Conservation (phyloP, 169 alveolate species). For the Perkinsus marinus region DNA sequence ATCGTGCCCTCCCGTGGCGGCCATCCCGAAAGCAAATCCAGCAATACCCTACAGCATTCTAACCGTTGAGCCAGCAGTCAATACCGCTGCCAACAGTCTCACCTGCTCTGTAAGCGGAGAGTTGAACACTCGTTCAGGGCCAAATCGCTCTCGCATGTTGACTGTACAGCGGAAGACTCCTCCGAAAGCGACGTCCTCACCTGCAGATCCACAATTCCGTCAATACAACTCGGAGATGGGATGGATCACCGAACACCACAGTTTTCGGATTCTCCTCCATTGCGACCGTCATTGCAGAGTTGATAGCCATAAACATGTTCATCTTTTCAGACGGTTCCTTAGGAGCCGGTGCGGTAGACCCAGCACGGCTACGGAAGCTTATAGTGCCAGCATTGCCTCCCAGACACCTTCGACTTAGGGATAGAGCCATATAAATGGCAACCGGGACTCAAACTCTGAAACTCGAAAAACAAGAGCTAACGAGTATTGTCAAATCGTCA, state of each 20-base stretch:
- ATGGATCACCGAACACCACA: background rate
- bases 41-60: slow-evolving; percentile 67
- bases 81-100: background rate
- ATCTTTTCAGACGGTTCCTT: slow-evolving; percentile 35
- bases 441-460: no score
- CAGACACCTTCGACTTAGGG: no score
- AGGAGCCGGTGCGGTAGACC: no score
- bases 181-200: slow-evolving; percentile 95
- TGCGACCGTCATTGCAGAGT: slow-evolving; percentile 77
- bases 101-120: slow-evolving; percentile 88
- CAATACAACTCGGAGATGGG: background rate
- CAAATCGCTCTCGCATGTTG: slow-evolving; percentile 78
- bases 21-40: slow-evolving; percentile 90
- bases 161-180: slow-evolving; percentile 90
- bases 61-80: background rate
- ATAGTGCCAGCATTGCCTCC: no score
- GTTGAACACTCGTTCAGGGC: slow-evolving; percentile 78
- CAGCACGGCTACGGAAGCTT: no score
- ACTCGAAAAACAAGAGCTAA: no score
- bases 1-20: slow-evolving; percentile 74
- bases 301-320: slow-evolving; percentile 80
- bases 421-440: no score
- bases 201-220: slow-evolving; percentile 19
- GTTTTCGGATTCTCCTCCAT: slow-evolving; percentile 74
- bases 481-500: no score